Evolutionary conservation across 805 yeast species (phyloP).

Genomic region (Cyberlindnera nakhonratchasimensis): DNA sequence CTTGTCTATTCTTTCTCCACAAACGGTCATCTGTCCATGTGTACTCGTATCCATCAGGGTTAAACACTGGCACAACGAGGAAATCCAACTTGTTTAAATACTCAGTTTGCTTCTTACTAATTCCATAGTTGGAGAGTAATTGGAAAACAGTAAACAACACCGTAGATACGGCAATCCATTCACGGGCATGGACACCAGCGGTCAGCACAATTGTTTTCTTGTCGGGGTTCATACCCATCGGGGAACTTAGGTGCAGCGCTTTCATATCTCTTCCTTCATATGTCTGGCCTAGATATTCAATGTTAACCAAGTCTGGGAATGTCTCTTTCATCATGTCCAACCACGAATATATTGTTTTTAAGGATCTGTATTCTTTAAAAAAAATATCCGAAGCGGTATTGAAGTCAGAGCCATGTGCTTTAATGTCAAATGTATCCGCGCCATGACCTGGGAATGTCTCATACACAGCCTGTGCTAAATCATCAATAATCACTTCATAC

Average conservation of each 20-base stretch:
- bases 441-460: slow-evolving; percentile 47
- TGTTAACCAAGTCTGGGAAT: slow-evolving; percentile 58
- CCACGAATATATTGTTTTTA: slow-evolving; percentile 72
- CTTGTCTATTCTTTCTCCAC: slow-evolving; percentile 89
- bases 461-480: slow-evolving; percentile 52
- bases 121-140: slow-evolving; percentile 46
- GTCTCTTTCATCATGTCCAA: slow-evolving; percentile 54
- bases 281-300: slow-evolving; percentile 72
- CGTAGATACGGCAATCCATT: slow-evolving; percentile 79
- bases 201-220: slow-evolving; percentile 69
- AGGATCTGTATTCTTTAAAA: slow-evolving; percentile 65
- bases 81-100: slow-evolving; percentile 63
- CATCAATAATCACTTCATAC: slow-evolving; percentile 44
- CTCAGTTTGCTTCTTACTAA: slow-evolving; percentile 37
- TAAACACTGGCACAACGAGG: slow-evolving; percentile 75
- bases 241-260: slow-evolving; percentile 60
- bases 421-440: slow-evolving; percentile 8
- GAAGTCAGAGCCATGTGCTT: slow-evolving; percentile 11
- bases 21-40: slow-evolving; percentile 78
- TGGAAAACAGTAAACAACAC: slow-evolving; percentile 53
- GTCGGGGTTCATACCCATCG: slow-evolving; percentile 38
- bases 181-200: slow-evolving; percentile 87
- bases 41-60: slow-evolving; percentile 88
- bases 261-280: slow-evolving; percentile 69
- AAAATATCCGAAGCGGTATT: slow-evolving; percentile 46